Evolutionary conservation across 2,329 filamentous ascomycete species (phyloP), one percentile per base, ranked within the genome.

Genomic region (Arthrobotrys sphaeroides): DNA sequence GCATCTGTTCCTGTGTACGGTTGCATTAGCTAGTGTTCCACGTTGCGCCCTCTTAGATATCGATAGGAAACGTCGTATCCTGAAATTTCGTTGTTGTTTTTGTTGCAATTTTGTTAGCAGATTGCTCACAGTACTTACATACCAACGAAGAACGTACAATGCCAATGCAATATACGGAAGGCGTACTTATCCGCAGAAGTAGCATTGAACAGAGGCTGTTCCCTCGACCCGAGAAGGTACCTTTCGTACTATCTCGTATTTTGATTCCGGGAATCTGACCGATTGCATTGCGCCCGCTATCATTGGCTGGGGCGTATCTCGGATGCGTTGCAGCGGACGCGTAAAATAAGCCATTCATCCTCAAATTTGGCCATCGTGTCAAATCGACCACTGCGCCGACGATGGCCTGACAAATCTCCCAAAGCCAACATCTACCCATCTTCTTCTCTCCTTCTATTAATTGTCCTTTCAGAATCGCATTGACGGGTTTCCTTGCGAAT

Each of bases 391-490:
- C 42, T 65, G 61, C 40, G 43, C 53, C 60, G 66, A 61, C 51
- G 66, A 70, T 70, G 66, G 31, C 38, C 66, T 70, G 66, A 70
- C 66, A 70, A 62, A 70, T 31, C 24, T 33, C 20, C 33, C 61
- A 22, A 42, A 38, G 22, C 51, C 38, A 31, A 55, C 51, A 31
- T 55, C 51, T 38, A 36, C 38, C 38, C 26, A 7, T 36, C 16
- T 53, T 33, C 47, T 24, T 40, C 43, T 60, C 10, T 22, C 22
- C 53, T 70, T 64, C 18, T 62, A 18, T 22, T 47, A 38, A 61
- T 73, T 53, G 22, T 38, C 36, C 22, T 24, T 62, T 53, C 26
- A 12, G 5, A 18, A 18, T 60, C 43, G 70, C 70, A 64, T 74
- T 49, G 55, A 74, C 70, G 45, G 70, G 70, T 64, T 40, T 74